A percentile compares a stretch with the other conserved stretches of the same genome.
These are phyloP conservation scores for Claviceps purpurea DNA, from an alignment of 2,329 filamentous ascomycete genomes.

Conservation along the genomic window DNA sequence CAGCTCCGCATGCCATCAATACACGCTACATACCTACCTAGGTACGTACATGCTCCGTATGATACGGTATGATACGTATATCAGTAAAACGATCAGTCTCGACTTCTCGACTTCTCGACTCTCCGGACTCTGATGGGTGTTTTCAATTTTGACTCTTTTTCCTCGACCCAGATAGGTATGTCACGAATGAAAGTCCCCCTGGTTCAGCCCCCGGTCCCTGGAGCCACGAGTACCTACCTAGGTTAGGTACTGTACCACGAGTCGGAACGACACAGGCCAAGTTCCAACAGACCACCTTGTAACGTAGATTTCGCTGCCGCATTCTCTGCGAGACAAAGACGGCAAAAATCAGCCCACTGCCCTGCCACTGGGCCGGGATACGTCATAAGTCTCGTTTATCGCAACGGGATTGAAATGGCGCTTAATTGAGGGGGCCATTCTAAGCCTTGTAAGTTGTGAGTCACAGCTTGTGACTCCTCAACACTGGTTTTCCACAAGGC, in stretches of 20 bases:
- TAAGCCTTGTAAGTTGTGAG: neutral
- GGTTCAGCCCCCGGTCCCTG: neutral
- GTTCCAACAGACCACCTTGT: neutral
- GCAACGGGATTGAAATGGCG: neutral
- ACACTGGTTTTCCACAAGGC: no score
- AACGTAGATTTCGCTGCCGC: neutral
- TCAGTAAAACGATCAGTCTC: neutral
- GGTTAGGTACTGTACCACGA: no score
- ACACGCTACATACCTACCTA: neutral
- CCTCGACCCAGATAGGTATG: neutral
- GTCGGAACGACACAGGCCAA: neutral
- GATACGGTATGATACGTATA: no score
- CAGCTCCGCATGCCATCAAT: neutral
- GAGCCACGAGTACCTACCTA: neutral
- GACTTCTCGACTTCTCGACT: no score
- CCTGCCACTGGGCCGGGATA: neutral
- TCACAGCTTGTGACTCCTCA: neutral
- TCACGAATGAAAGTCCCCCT: neutral
- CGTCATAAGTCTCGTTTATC: neutral
- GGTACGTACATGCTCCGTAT: no score
- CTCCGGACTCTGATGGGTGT: no score
- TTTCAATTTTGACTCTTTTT: neutral
- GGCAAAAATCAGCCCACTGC: neutral
- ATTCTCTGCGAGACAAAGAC: neutral
- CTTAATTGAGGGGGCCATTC: neutral